Conservation (phyloP, 768 basidiomycete species). For the Trametes cubensis region DNA sequence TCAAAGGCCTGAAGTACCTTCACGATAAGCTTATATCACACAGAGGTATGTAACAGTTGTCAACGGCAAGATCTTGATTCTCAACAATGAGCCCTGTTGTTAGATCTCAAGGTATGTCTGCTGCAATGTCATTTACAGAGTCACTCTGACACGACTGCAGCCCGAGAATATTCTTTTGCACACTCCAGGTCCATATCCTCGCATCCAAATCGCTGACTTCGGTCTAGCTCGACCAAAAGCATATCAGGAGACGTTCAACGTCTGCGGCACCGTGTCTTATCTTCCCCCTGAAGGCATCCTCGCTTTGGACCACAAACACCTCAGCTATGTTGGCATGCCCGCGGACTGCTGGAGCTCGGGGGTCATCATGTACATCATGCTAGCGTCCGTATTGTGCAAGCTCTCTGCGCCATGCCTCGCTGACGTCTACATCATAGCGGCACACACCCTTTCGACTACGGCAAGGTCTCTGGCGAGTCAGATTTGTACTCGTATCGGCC, state of each 20-base stretch:
- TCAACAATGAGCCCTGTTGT: not conserved
- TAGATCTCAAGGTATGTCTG: slow-evolving; percentile 63
- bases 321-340: slow-evolving; percentile 81
- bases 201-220: slow-evolving; percentile 84
- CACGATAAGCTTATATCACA: slow-evolving; percentile 77
- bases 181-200: slow-evolving; percentile 82
- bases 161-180: slow-evolving; percentile 84
- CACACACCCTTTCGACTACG: slow-evolving; percentile 77
- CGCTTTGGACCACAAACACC: slow-evolving; percentile 72
- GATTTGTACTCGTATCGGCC: slow-evolving; percentile 25
- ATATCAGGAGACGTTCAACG: slow-evolving; percentile 81
- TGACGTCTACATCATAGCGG: slow-evolving; percentile 48
- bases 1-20: slow-evolving; percentile 71
- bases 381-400: slow-evolving; percentile 67
- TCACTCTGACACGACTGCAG: slow-evolving; percentile 39
- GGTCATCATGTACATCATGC: slow-evolving; percentile 80
- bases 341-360: slow-evolving; percentile 90
- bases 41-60: slow-evolving; percentile 53
- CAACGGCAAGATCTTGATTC: too few relatives aligned
- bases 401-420: not conserved
- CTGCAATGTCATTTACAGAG: not conserved
- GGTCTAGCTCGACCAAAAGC: slow-evolving; percentile 80
- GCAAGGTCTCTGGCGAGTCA: slow-evolving; percentile 31
- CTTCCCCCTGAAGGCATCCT: slow-evolving; percentile 84
- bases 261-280: slow-evolving; percentile 87